phyloP scores from a whole-genome alignment of 1,139 yeast species.

The Geotrichum bryndzae region DNA sequence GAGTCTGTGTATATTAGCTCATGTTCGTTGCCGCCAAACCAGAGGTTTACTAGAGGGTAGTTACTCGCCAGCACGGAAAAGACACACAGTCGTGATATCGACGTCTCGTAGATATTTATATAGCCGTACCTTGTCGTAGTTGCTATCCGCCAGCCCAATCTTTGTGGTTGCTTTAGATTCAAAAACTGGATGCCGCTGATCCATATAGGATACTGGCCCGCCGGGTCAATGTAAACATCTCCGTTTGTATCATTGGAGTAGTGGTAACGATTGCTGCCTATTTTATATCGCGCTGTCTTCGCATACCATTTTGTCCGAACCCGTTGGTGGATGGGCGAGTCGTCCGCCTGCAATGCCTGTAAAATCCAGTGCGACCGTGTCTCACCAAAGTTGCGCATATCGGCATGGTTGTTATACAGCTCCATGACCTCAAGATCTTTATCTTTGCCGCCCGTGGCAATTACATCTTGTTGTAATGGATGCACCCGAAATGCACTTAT shows the following conservation, averaged over 20 bases:
- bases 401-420: slow-evolving; percentile 13
- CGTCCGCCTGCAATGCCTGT: slow-evolving; percentile 1
- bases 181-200: slow-evolving; percentile 33
- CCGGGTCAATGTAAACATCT: not conserved
- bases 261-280: slow-evolving; percentile 22
- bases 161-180: slow-evolving; percentile 25
- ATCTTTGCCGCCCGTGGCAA: slow-evolving; percentile 44
- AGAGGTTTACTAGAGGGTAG: slow-evolving; percentile 29
- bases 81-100: slow-evolving; percentile 28
- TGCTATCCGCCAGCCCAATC: slow-evolving; percentile 30
- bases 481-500: slow-evolving; percentile 38
- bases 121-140: slow-evolving; percentile 33
- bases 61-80: slow-evolving; percentile 27
- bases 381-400: slow-evolving; percentile 2
- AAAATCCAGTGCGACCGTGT: slow-evolving; percentile 9
- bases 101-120: slow-evolving; percentile 33
- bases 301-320: slow-evolving; percentile 29
- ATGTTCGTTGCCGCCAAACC: slow-evolving; percentile 20
- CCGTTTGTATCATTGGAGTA: not conserved
- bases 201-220: slow-evolving; percentile 25
- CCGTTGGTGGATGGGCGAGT: not conserved
- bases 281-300: slow-evolving; percentile 23
- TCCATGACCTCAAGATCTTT: slow-evolving; percentile 37
- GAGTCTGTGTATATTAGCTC: slow-evolving; percentile 28
- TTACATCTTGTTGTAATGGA: slow-evolving; percentile 30